Conservation (phyloP, 176 grass and related monocot genomes). For the Carex cristatella region DNA sequence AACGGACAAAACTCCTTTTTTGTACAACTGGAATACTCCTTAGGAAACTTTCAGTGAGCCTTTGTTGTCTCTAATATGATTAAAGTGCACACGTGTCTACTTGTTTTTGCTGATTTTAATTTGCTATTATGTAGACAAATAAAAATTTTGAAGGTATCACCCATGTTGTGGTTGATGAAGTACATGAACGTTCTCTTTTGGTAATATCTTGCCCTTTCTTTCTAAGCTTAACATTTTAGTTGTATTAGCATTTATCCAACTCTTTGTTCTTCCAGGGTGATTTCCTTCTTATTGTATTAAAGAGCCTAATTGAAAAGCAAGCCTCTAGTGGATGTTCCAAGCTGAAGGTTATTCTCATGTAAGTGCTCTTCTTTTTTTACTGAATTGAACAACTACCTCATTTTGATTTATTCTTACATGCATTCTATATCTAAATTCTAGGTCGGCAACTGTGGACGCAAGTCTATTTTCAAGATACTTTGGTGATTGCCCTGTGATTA, state of each 20-base stretch:
- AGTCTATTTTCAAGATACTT: slow-evolving; percentile 89
- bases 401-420: background rate
- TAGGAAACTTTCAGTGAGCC: slow-evolving; percentile 79
- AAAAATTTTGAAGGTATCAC: slow-evolving; percentile 85
- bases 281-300: slow-evolving; percentile 84
- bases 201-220: slow-evolving; percentile 34
- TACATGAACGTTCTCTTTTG: slow-evolving; percentile 94
- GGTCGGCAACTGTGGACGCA: slow-evolving; percentile 93
- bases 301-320: slow-evolving; percentile 74
- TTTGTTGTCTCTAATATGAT: slow-evolving; percentile 7
- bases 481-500: slow-evolving; percentile 83
- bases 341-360: slow-evolving; percentile 99
- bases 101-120: background rate
- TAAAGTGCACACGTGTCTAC: background rate
- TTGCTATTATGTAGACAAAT: slow-evolving; percentile 50
- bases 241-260: slow-evolving; percentile 9
- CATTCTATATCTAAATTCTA: slow-evolving; percentile 36
- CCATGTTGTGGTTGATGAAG: slow-evolving; percentile 95
- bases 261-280: slow-evolving; percentile 54
- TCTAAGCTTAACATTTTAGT: slow-evolving; percentile 16
- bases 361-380: slow-evolving; percentile 21
- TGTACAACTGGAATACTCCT: slow-evolving; percentile 98
- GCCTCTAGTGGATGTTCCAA: slow-evolving; percentile 43
- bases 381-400: slow-evolving; percentile 14
- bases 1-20: slow-evolving; percentile 86